These are phyloP conservation scores for Escallonia herrerae DNA, from an alignment of 129 eudicot genomes.

Conservation along the genomic window DNA sequence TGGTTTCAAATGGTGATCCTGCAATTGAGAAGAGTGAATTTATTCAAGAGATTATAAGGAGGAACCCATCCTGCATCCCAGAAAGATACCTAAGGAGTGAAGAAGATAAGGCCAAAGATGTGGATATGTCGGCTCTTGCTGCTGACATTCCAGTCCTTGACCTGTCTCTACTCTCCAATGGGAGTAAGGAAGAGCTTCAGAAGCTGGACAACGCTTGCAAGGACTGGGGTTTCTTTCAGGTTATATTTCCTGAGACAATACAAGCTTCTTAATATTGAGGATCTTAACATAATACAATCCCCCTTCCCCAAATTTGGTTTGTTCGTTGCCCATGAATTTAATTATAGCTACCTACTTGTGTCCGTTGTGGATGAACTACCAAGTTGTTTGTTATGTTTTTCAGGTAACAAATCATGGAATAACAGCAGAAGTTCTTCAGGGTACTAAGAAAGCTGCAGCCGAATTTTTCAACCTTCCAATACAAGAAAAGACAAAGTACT, in stretches of 20 bases:
- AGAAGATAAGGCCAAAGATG: background rate
- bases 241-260: background rate
- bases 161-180: background rate
- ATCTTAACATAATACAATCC: too few relatives aligned
- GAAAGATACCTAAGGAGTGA: slow-evolving; percentile 2
- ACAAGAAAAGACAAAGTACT: slow-evolving; percentile 4
- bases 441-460: background rate
- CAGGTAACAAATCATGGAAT: slow-evolving; percentile 10
- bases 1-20: slow-evolving; percentile 1
- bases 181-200: background rate
- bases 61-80: background rate
- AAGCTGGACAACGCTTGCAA: background rate
- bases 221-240: slow-evolving; percentile 2
- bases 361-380: too few relatives aligned
- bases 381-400: background rate
- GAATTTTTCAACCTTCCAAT: slow-evolving; percentile 3
- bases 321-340: too few relatives aligned
- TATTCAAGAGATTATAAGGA: slow-evolving; percentile 14
- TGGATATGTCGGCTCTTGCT: background rate
- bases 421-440: background rate
- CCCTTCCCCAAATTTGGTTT: too few relatives aligned
- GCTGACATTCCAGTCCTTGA: background rate
- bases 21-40: background rate
- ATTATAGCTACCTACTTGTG: too few relatives aligned
- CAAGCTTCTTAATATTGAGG: too few relatives aligned